Conservation (phyloP, 495 filamentous ascomycete species). For the Tuber melanosporum region DNA sequence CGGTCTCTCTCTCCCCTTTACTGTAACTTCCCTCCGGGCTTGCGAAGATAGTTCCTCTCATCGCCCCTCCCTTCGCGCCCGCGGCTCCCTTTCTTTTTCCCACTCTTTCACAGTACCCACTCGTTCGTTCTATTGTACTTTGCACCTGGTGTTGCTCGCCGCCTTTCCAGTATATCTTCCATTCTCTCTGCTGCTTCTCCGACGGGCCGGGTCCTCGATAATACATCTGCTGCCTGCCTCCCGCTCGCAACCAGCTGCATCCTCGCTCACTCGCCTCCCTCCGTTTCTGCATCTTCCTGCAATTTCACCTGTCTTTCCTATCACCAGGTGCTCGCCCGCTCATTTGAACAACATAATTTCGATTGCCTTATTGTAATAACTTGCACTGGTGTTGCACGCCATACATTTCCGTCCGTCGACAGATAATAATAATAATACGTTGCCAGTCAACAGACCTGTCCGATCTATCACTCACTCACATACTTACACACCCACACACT, state of each 20-base stretch:
- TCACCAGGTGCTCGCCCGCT: not conserved
- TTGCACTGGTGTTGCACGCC: not conserved
- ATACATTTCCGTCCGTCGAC: not conserved
- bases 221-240: not conserved
- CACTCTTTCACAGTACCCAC: not conserved
- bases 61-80: not conserved
- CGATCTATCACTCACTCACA: not conserved
- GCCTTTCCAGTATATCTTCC: constrained; percentile 1
- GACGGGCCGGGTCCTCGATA: constrained; percentile 2
- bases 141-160: not conserved
- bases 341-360: constrained; percentile 3
- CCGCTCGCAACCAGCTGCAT: not conserved
- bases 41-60: not conserved
- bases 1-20: not conserved
- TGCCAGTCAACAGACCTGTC: not conserved
- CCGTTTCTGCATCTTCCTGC: not conserved
- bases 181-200: not conserved
- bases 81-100: not conserved
- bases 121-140: not conserved
- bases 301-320: not conserved
- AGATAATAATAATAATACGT: not conserved
- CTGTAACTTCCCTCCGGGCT: not conserved
- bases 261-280: not conserved
- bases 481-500: not conserved
- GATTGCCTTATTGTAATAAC: not conserved